Evolutionary conservation across 1,284 basidiomycete genomes (phyloP), one percentile per base, ranked within the genome.

Genomic region (Exobasidium rhododendri): DNA sequence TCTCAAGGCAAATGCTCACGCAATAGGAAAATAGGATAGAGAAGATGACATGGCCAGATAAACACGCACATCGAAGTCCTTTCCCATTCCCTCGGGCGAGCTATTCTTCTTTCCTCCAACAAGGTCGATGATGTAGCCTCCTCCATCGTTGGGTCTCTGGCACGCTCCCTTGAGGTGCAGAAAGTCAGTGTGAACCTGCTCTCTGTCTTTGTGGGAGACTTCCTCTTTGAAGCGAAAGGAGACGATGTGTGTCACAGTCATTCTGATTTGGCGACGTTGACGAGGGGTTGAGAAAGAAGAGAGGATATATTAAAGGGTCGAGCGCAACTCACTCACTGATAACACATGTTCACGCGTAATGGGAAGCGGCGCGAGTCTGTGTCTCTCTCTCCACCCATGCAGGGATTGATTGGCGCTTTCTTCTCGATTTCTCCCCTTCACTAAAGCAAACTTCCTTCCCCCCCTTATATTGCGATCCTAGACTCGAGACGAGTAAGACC

Each of bases 201-300:
- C 24, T 7, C 59, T 35, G 46, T 66, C 28, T 44, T 44, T 45
- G n/a, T 58, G 2, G 4, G 59, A 56, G 30, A 66, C 61, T 1
- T 59, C 45, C 17, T 61, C 56, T 44, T 66, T 63, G 59, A 68
- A 70, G 53, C 61, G 63, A 65, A 72, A 69, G 14, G 66, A 65
- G 4, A 72, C 68, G 7, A 72, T 60, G 63, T 72, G 70, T 7
- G 67, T 55, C 10, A 70, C 51, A 2, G 68, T 58, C 70, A 72
- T 72, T 50, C 2, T 53, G 35, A 24, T 50, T 5, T 50, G 4
- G n/a, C 26, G 47, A 24, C 3, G 4, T 50, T 17, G 35, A 17
- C 17, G 17, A 7, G 17, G 17, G 17, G 35, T 7, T 10, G 17
- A 40, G 17, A 40, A 40, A 40, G 35, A 17, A 17, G 35, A 17